Percentiles rank a stretch among this genome's conserved stretches.
Conservation (phyloP, 179 eudicot genomes). For the Drosera spatulata region DNA sequence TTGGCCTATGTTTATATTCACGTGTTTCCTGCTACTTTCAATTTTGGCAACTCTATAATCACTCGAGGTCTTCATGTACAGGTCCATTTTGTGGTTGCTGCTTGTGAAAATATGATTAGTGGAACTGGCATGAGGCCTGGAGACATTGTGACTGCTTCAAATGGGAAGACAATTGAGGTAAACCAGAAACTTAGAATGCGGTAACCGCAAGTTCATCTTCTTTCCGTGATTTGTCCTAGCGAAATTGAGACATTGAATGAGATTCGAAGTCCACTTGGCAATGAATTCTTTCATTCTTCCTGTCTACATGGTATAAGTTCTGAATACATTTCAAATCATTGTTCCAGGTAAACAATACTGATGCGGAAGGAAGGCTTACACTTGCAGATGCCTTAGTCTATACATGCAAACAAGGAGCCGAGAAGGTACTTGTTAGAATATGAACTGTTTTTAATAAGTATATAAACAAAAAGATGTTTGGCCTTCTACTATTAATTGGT, state of each 20-base stretch:
- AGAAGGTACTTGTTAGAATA: conserved; percentile 43
- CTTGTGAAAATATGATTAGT: conserved; percentile 98
- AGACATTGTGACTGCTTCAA: conserved; percentile 86
- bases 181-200: neutral
- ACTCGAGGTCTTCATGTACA: conserved; percentile 16
- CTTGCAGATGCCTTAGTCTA: conserved; percentile 97
- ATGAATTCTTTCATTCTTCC: too few relatives aligned
- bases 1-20: too few relatives aligned
- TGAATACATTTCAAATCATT: neutral
- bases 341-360: conserved; percentile 90
- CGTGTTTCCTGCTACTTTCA: too few relatives aligned
- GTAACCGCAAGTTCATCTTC: too few relatives aligned
- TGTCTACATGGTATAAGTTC: too few relatives aligned
- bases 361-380: conserved; percentile 99
- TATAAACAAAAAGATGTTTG: too few relatives aligned
- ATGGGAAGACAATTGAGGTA: conserved; percentile 99
- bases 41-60: neutral
- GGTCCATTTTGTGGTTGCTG: conserved; percentile 97
- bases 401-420: conserved; percentile 97
- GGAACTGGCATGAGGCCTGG: conserved; percentile 99
- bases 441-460: too few relatives aligned
- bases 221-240: too few relatives aligned
- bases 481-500: too few relatives aligned
- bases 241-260: too few relatives aligned
- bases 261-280: too few relatives aligned